These are phyloP conservation scores for Phalaenopsis aphrodite DNA, from an alignment of 106 monocot species.

Conservation along the genomic window DNA sequence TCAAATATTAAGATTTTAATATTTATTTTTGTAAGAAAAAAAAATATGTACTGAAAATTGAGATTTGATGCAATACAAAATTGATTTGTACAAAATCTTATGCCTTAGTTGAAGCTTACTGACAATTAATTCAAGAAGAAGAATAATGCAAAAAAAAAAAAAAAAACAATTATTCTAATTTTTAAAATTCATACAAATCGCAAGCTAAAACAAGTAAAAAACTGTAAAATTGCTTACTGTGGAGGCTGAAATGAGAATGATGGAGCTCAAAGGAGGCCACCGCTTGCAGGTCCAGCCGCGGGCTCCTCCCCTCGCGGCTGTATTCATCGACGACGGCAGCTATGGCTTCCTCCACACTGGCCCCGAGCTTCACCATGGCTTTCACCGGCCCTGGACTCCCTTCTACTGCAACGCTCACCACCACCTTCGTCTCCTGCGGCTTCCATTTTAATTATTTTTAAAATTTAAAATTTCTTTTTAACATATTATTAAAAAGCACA, in stretches of 20 bases:
- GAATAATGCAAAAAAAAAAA: no score
- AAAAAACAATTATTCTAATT: no score
- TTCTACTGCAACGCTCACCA: conserved; percentile 86
- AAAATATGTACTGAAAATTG: no score
- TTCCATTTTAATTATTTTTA: not conserved
- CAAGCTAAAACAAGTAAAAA: not conserved
- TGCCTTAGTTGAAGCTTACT: no score
- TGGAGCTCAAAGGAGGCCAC: conserved; percentile 54
- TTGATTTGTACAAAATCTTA: no score
- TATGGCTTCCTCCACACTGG: conserved; percentile 66
- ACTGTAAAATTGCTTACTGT: conserved; percentile 31
- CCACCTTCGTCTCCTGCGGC: conserved; percentile 51
- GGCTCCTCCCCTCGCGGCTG: conserved; percentile 55
- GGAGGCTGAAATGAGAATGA: conserved; percentile 69
- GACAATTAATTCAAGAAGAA: no score
- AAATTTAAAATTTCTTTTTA: no score
- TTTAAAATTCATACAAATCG: no score
- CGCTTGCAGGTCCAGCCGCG: conserved; percentile 21
- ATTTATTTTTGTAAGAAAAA: no score
- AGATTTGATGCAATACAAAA: no score
- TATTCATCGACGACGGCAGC: conserved; percentile 40
- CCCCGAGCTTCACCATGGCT: conserved; percentile 59
- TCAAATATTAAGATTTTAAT: no score
- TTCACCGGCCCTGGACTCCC: conserved; percentile 77
- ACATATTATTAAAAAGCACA: no score